Conservation (phyloP, 163 green algal genomes). For the Chlamydomonas reinhardtii region DNA sequence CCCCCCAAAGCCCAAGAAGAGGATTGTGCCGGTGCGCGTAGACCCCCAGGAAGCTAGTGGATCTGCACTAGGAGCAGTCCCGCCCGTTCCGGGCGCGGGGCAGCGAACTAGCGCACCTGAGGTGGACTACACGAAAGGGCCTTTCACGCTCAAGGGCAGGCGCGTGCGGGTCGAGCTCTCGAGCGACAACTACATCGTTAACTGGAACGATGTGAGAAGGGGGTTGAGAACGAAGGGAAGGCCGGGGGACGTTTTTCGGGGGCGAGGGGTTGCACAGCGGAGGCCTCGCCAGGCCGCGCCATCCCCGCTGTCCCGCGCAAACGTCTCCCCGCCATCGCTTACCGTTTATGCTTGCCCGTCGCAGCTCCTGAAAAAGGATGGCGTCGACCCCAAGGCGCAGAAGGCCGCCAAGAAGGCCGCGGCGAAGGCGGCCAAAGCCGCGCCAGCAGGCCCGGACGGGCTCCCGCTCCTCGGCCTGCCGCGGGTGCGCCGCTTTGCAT, state of each 20-base stretch:
- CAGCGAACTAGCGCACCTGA: no score
- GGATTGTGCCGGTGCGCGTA: neutral
- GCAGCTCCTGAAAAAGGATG: slow-evolving; percentile 42
- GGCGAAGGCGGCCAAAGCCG: neutral
- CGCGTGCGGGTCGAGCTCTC: slow-evolving; percentile 17
- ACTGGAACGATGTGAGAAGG: slow-evolving; percentile 32
- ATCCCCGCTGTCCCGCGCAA: no score
- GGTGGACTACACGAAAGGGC: neutral
- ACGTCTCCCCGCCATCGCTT: no score
- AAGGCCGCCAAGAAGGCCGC: slow-evolving; percentile 5
- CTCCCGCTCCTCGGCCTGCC: slow-evolving; percentile 10
- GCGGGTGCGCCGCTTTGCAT: slow-evolving; percentile 5
- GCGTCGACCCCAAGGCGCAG: slow-evolving; percentile 6
- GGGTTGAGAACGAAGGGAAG: neutral
- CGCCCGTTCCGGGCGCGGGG: no score
- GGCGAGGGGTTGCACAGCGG: no score
- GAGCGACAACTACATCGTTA: neutral
- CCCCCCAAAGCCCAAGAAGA: no score
- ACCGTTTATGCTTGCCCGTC: no score
- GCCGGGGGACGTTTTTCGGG: neutral
- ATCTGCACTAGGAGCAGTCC: neutral
- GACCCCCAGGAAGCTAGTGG: neutral
- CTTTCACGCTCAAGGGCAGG: slow-evolving; percentile 20
- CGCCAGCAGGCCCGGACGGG: neutral
- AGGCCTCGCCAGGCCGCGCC: no score